Conservation (phyloP, 352 stramenopile genomes). For the Globisporangium spinosum region DNA sequence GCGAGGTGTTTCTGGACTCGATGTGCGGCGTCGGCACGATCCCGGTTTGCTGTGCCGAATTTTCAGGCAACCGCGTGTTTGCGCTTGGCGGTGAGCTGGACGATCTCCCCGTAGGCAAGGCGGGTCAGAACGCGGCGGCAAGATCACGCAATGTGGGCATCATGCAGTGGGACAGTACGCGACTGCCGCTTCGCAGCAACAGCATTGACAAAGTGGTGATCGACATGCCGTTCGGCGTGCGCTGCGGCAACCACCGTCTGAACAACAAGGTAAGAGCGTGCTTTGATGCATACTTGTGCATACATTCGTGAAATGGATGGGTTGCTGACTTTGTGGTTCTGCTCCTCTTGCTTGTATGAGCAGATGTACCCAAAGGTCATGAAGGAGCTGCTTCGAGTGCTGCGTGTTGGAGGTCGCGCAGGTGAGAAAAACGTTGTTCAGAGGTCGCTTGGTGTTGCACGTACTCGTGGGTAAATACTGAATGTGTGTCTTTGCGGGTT, state of each 20-base stretch:
- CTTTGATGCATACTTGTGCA: neutral
- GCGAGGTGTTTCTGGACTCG: conserved; percentile 72
- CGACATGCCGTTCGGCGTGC: conserved; percentile 77
- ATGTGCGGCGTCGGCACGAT: conserved; percentile 84
- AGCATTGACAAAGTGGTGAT: conserved; percentile 67
- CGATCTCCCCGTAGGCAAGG: conserved; percentile 44
- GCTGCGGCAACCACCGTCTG: conserved; percentile 62
- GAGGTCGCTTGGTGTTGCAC: too few species aligned
- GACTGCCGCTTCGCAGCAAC: conserved; percentile 46
- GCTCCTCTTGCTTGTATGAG: neutral
- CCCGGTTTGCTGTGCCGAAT: conserved; percentile 52
- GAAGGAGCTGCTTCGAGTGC: conserved; percentile 60
- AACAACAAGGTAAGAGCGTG: conserved; percentile 51
- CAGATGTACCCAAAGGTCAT: conserved; percentile 78
- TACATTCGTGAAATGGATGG: neutral
- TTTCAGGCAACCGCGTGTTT: conserved; percentile 51
- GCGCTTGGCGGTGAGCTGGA: conserved; percentile 68
- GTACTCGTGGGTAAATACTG: neutral
- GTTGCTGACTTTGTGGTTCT: neutral
- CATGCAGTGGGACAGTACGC: conserved; percentile 59
- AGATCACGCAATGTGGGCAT: conserved; percentile 43
- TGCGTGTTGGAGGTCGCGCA: conserved; percentile 49
- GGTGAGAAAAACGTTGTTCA: conserved; percentile 19
- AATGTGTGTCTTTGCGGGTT: neutral
- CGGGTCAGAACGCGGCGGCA: conserved; percentile 41